phyloP scores from a whole-genome alignment of 1,284 basidiomycete species.

The Leucoagaricus sp. region DNA sequence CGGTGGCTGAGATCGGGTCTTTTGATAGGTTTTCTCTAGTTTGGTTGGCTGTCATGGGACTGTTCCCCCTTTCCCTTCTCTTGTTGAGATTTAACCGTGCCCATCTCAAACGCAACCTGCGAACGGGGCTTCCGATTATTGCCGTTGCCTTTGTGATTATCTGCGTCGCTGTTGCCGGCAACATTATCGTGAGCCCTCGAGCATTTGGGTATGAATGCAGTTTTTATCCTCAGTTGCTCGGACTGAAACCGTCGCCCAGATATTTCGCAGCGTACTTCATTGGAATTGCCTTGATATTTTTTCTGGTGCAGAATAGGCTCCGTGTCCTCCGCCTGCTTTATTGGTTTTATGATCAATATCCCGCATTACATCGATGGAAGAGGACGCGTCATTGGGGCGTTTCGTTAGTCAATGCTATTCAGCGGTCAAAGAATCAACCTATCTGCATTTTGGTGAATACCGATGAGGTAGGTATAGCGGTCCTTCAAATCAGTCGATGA shows the following conservation, averaged over 20 bases:
- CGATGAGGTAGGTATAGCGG: conserved; percentile 13
- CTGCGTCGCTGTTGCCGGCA: conserved; percentile 55
- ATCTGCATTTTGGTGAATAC: conserved; percentile 44
- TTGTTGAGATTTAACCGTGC: conserved; percentile 67
- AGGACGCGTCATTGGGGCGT: conserved; percentile 42
- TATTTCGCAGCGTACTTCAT: conserved; percentile 64
- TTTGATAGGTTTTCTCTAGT: conserved; percentile 51
- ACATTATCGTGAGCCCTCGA: conserved; percentile 54
- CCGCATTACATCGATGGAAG: conserved; percentile 41
- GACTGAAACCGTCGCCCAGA: conserved; percentile 33
- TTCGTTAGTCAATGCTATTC: conserved; percentile 45
- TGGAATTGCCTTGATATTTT: conserved; percentile 48
- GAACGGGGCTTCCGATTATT: conserved; percentile 40
- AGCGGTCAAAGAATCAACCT: conserved; percentile 48
- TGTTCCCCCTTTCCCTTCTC: conserved; percentile 63
- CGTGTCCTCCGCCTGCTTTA: conserved; percentile 52
- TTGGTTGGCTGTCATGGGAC: conserved; percentile 63
- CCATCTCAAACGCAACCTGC: conserved; percentile 47
- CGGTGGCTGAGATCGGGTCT: too few relatives aligned
- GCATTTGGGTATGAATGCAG: conserved; percentile 50
- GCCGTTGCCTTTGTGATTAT: conserved; percentile 46
- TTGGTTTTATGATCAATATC: conserved; percentile 64
- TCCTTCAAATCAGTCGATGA: background rate
- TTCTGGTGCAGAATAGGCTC: conserved; percentile 51
- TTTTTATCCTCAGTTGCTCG: background rate